phyloP scores from a whole-genome alignment of 352 stramenopile species.

The Globisporangium nunn region DNA sequence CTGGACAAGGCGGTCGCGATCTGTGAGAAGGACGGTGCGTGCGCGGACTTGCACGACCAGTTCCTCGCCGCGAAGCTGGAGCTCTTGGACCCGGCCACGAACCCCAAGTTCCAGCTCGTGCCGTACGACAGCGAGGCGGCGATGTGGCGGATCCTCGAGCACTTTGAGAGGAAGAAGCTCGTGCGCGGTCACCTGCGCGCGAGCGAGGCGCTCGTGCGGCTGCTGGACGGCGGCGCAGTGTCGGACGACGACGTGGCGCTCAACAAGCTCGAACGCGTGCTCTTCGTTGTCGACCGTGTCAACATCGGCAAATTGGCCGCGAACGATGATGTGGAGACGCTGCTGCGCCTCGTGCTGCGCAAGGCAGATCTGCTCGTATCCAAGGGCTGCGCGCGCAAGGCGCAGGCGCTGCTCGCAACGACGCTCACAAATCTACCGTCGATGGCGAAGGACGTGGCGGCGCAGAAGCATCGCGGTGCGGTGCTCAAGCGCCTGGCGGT shows the following conservation, averaged over 20 bases:
- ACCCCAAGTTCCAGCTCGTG: slow-evolving; percentile 11
- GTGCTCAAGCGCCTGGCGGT: slow-evolving; percentile 21
- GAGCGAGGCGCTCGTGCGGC: slow-evolving; percentile 20
- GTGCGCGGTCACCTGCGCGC: slow-evolving; percentile 40
- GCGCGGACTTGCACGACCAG: slow-evolving; percentile 32
- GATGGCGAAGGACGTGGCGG: background rate
- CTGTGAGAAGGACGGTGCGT: slow-evolving; percentile 19
- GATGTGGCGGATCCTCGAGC: slow-evolving; percentile 31
- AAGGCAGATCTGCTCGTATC: slow-evolving; percentile 32
- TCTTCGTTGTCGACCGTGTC: slow-evolving; percentile 31
- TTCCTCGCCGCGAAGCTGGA: slow-evolving; percentile 44
- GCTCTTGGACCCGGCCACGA: slow-evolving; percentile 26
- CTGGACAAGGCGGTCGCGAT: slow-evolving; percentile 13
- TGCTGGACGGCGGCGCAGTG: slow-evolving; percentile 12
- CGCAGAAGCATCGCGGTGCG: slow-evolving; percentile 14
- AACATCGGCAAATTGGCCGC: slow-evolving; percentile 25
- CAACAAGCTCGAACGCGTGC: slow-evolving; percentile 25
- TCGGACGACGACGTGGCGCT: slow-evolving; percentile 7
- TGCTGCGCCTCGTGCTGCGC: slow-evolving; percentile 30
- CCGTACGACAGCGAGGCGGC: slow-evolving; percentile 16
- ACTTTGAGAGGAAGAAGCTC: slow-evolving; percentile 41
- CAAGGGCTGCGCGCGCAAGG: slow-evolving; percentile 5
- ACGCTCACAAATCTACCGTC: slow-evolving; percentile 17
- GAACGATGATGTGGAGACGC: slow-evolving; percentile 21
- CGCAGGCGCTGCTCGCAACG: slow-evolving; percentile 24